Evolutionary conservation across 2,329 filamentous ascomycete species (phyloP).

Genomic region (Penicillium janthinellum): DNA sequence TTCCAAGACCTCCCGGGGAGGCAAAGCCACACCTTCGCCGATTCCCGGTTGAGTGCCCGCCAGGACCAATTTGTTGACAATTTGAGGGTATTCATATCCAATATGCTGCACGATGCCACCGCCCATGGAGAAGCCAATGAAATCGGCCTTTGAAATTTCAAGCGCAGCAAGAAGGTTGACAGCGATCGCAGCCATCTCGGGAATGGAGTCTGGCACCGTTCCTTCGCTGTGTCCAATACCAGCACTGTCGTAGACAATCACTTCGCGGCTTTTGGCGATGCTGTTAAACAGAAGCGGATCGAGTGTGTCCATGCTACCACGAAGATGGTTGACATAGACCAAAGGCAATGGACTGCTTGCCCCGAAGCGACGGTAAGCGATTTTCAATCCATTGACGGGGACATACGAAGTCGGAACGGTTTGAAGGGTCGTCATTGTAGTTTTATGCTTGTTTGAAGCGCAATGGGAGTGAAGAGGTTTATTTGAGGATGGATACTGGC

Average conservation of each 20-base stretch:
- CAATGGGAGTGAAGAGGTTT: not conserved
- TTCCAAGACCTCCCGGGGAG: constrained; percentile 9
- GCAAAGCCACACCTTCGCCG: constrained; percentile 10
- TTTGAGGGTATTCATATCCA: constrained; percentile 5
- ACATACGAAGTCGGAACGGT: constrained; percentile 5
- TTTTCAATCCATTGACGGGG: constrained; percentile 6
- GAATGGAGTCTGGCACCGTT: constrained; percentile 7
- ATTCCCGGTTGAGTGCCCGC: constrained; percentile 9
- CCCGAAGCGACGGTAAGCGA: constrained; percentile 10
- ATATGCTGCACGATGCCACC: constrained; percentile 7
- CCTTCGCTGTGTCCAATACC: constrained; percentile 11
- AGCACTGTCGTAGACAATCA: constrained; percentile 10
- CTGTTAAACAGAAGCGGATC: constrained; percentile 12
- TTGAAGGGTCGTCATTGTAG: constrained; percentile 8
- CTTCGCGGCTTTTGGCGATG: constrained; percentile 7
- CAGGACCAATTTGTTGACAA: constrained; percentile 13
- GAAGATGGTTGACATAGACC: constrained; percentile 11
- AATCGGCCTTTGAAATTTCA: constrained; percentile 7
- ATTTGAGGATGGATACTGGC: not conserved
- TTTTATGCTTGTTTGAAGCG: not conserved
- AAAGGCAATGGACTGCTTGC: constrained; percentile 6
- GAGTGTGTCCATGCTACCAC: constrained; percentile 11
- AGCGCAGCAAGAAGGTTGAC: constrained; percentile 8
- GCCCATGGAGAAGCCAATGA: constrained; percentile 10
- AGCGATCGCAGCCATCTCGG: constrained; percentile 6